Conservation (phyloP, 495 filamentous ascomycete genomes). For the Aspergillus egyptiacus region DNA sequence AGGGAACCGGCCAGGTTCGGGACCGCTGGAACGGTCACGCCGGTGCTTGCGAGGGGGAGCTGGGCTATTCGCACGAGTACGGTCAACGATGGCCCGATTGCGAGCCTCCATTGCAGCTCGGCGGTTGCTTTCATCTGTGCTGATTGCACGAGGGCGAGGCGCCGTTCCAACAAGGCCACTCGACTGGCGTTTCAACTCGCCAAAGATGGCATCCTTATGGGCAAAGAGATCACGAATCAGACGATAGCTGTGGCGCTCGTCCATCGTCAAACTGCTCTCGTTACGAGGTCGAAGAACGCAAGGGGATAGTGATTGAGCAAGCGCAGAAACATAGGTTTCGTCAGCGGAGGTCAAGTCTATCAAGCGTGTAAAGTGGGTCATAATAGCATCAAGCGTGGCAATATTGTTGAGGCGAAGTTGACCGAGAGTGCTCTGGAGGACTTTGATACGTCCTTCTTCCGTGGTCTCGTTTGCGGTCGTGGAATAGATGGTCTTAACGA, state of each 20-base stretch:
- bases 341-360: conserved; percentile 96
- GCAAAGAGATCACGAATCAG: conserved; percentile 89
- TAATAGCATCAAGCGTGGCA: conserved; percentile 93
- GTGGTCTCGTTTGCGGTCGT: conserved; percentile 65
- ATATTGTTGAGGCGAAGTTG: conserved; percentile 96
- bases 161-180: conserved; percentile 46
- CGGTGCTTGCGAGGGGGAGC: conserved; percentile 58
- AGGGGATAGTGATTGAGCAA: conserved; percentile 74
- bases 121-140: conserved; percentile 93
- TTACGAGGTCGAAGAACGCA: conserved; percentile 82
- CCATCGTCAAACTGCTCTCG: conserved; percentile 86
- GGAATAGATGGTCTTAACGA: conserved; percentile 91
- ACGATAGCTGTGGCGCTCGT: conserved; percentile 89
- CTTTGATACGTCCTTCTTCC: conserved; percentile 73
- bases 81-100: conserved; percentile 73
- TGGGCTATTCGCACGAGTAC: conserved; percentile 68
- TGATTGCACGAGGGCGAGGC: conserved; percentile 74
- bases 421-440: conserved; percentile 91
- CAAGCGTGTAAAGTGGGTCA: conserved; percentile 94
- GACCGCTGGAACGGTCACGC: conserved; percentile 76
- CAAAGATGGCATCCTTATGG: conserved; percentile 91
- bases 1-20: conserved; percentile 74
- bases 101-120: conserved; percentile 90
- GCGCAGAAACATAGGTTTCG: conserved; percentile 70
- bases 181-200: conserved; percentile 88